A percentile compares a stretch with the other conserved stretches of the same genome.
These are phyloP conservation scores for Volutella citrinella DNA, from an alignment of 2,329 filamentous ascomycete species.

Conservation along the genomic window DNA sequence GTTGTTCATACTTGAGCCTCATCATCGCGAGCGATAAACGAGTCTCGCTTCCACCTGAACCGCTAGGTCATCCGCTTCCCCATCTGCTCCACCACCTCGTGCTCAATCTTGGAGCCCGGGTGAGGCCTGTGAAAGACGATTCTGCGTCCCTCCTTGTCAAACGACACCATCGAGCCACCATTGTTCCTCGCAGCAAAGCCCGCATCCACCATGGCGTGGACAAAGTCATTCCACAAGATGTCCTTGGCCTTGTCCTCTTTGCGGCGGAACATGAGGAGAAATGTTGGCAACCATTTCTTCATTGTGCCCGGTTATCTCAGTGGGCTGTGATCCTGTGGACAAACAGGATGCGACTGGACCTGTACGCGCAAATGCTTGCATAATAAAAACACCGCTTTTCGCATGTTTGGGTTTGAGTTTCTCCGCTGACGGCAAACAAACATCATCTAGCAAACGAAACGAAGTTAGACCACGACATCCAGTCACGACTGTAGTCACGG, in stretches of 20 bases:
- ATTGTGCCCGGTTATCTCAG: no score
- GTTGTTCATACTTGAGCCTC: no score
- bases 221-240: constrained; percentile 6
- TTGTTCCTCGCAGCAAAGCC: constrained; percentile 4
- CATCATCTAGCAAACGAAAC: no score
- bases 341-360: no score
- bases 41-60: constrained; percentile 30
- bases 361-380: no score
- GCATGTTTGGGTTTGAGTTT: no score
- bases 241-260: constrained; percentile 2
- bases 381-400: no score
- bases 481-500: no score
- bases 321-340: no score
- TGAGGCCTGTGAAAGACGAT: constrained; percentile 11
- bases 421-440: no score
- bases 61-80: constrained; percentile 5
- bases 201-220: constrained; percentile 9
- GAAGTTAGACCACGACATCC: no score
- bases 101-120: constrained; percentile 8
- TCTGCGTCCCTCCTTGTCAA: constrained; percentile 1
- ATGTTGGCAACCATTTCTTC: constrained; percentile 1
- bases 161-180: constrained; percentile 5
- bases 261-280: constrained; percentile 6
- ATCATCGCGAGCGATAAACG: no score
- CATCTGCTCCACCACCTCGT: constrained; percentile 5